Evolutionary conservation across 2,329 filamentous ascomycete genomes (phyloP).

Genomic region (Ceratocystis harringtonii): DNA sequence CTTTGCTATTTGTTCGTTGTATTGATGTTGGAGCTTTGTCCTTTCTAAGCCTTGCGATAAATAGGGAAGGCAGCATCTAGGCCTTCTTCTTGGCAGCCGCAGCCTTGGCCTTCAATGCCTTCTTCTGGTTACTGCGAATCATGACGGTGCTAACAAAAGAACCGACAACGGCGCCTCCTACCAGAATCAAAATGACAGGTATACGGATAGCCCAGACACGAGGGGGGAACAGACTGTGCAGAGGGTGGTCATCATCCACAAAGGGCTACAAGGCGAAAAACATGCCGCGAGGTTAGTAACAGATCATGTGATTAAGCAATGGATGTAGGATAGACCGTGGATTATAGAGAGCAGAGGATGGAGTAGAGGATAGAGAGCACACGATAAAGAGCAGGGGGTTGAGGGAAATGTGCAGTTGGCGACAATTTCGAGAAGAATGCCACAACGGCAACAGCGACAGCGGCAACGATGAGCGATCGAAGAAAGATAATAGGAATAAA

Average conservation of each 20-base stretch:
- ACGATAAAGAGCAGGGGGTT: constrained; percentile 8
- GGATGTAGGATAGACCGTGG: background rate
- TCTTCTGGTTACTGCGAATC: constrained; percentile 98
- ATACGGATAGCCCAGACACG: constrained; percentile 98
- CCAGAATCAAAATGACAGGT: constrained; percentile 85
- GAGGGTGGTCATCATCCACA: constrained; percentile 83
- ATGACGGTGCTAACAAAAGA: constrained; percentile 94
- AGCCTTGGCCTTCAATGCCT: constrained; percentile 81
- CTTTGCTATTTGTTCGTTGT: background rate
- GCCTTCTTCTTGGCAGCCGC: constrained; percentile 69
- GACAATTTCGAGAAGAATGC: no score
- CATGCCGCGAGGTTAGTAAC: no score
- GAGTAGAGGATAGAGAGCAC: background rate
- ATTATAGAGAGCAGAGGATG: constrained; percentile 10
- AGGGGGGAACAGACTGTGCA: constrained; percentile 89
- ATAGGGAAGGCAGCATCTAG: constrained; percentile 27
- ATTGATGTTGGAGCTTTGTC: no score
- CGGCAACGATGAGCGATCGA: constrained; percentile 10
- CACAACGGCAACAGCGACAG: constrained; percentile 5
- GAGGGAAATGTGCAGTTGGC: background rate
- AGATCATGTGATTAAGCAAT: background rate
- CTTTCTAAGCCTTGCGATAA: no score
- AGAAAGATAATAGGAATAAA: background rate
- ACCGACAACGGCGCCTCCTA: constrained; percentile 85
- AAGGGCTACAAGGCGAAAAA: constrained; percentile 53